Evolutionary conservation across 208 protist genomes (phyloP).

Genomic region (Phytomonas francai): DNA sequence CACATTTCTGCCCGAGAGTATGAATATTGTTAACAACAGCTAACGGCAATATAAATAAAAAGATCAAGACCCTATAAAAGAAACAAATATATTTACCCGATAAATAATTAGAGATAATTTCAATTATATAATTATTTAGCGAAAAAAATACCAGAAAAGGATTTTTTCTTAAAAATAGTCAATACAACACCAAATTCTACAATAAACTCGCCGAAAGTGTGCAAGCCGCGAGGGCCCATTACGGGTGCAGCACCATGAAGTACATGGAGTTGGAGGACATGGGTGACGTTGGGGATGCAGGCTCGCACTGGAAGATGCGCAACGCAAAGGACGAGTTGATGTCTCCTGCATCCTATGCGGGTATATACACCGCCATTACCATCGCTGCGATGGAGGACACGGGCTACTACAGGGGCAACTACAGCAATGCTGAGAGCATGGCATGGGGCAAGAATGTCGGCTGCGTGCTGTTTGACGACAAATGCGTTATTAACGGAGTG

Average conservation of each 20-base stretch:
- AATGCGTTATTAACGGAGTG: slow-evolving; percentile 26
- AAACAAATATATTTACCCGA: not conserved
- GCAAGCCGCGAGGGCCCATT: slow-evolving; percentile 37
- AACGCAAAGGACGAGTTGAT: slow-evolving; percentile 84
- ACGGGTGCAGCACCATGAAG: slow-evolving; percentile 39
- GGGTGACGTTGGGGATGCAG: slow-evolving; percentile 26
- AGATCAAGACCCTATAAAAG: slow-evolving; percentile 2
- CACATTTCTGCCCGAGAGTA: too few species aligned
- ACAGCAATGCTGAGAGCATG: slow-evolving; percentile 53
- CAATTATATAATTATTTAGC: not conserved
- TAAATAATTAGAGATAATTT: not conserved
- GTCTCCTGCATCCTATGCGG: slow-evolving; percentile 17
- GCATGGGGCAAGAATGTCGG: slow-evolving; percentile 51
- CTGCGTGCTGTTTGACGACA: slow-evolving; percentile 38
- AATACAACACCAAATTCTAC: not conserved
- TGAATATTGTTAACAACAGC: too few species aligned
- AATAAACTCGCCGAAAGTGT: slow-evolving; percentile 17
- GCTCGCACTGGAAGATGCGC: slow-evolving; percentile 85
- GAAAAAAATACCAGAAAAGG: not conserved
- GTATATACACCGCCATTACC: slow-evolving; percentile 71
- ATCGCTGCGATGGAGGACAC: slow-evolving; percentile 74
- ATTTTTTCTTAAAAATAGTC: not conserved
- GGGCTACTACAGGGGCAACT: slow-evolving; percentile 72
- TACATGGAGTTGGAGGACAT: slow-evolving; percentile 74
- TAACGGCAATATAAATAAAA: too few species aligned